Conservation (phyloP, 257 asterid species). For the Solanum sitiens region DNA sequence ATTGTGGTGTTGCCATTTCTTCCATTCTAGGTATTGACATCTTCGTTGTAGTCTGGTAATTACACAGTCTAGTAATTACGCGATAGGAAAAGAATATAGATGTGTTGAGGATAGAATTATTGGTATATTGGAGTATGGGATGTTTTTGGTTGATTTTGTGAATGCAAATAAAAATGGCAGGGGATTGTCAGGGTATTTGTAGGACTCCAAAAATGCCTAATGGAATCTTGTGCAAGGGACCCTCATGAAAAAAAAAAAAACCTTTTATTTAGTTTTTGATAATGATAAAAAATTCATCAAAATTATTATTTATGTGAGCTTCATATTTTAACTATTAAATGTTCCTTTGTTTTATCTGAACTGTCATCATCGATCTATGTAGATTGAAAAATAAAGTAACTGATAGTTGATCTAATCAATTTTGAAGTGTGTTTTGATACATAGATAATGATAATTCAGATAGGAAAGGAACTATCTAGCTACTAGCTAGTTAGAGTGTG, state of each 20-base stretch:
- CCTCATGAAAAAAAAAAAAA: neutral
- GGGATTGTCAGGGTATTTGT: conserved; percentile 41
- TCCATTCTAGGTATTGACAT: conserved; percentile 2
- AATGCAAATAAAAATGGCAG: conserved; percentile 18
- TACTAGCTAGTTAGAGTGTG: neutral
- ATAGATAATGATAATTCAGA: neutral
- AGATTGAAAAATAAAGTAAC: neutral
- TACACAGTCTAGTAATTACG: neutral
- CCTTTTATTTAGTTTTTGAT: neutral
- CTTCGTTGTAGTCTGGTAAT: neutral
- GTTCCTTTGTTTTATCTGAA: neutral
- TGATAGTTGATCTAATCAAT: neutral
- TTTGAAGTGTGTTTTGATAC: neutral
- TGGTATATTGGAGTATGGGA: neutral
- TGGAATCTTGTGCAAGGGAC: conserved; percentile 20
- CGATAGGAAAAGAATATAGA: neutral
- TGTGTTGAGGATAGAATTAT: conserved; percentile 1
- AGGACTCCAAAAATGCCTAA: conserved; percentile 28
- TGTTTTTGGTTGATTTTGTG: conserved; percentile 13
- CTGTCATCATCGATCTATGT: neutral
- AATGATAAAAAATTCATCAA: no score
- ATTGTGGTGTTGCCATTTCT: neutral
- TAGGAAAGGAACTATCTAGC: neutral
- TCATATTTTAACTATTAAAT: no score
- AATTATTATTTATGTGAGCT: no score